Evolutionary conservation across 2,329 filamentous ascomycete species (phyloP), one percentile per base, ranked within the genome.

Genomic region (Ambrosiella xylebori): DNA sequence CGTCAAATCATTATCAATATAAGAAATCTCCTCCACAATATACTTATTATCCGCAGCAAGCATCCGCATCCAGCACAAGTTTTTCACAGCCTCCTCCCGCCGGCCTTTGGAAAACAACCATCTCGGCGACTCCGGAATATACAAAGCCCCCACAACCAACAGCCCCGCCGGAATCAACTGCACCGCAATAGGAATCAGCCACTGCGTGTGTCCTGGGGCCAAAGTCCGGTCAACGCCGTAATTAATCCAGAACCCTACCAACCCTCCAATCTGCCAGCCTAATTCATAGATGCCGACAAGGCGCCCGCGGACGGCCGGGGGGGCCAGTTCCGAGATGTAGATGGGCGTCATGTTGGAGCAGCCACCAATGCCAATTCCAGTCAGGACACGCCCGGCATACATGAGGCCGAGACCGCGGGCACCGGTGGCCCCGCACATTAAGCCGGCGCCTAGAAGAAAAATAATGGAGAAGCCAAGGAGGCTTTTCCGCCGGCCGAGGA

Each of bases 171-270:
- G 84, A 57, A 86, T 82, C 2, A 86, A 73, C 68, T 86, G 82
- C 1, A 86, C 74, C 9, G 57, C 55, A 57, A 85, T 80, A 1
- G 82, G 82, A 39, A 85, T 76, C 38, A 81, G 69, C 81, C 82
- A 86, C 66, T 83, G 81, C 73, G 86, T 86, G 61, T 87, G 80
- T 62, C 86, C 78, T 12, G 86, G 80, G 1, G 45, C 50, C 72
- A 85, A 78, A 64, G 77, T 79, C 83, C 83, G 86, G 68, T 86
- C 82, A 61, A 85, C 75, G 57, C 80, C 81, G 61, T 81, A 84
- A 68, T 81, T 81, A 68, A 81, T 80, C 79, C 79, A 82, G 68
- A 81, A 82, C 27, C 80, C 81, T 38, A 82, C 77, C 1, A 82
- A 66, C 60, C 81, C 74, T 68, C 83, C 80, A 66, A 78, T 71